Percentiles rank a stretch among this genome's conserved stretches.
These are phyloP conservation scores for Termitomyces sp. DNA, from an alignment of 768 basidiomycete genomes.

Conservation along the genomic window DNA sequence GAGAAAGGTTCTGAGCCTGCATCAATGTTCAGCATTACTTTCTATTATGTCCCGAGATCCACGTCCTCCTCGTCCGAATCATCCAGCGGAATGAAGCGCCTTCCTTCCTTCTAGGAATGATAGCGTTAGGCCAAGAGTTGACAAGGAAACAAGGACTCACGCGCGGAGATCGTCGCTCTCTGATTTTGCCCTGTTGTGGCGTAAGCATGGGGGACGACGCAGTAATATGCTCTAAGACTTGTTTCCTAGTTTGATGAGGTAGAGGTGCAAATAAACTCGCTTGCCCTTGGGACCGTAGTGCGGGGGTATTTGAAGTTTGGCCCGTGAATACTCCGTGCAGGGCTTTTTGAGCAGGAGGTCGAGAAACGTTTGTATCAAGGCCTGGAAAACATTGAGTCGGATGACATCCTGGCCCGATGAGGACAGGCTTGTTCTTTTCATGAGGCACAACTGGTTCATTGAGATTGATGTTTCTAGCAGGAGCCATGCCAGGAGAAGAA, in stretches of 20 bases:
- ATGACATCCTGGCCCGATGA: not conserved
- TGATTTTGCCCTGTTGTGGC: constrained; percentile 6
- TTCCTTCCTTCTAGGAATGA: constrained; percentile 31
- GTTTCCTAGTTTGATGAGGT: not conserved
- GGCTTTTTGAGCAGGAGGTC: not conserved
- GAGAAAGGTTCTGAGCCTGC: not conserved
- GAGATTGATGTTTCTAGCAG: not conserved
- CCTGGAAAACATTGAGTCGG: not conserved
- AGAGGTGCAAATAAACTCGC: not conserved
- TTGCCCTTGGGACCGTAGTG: not conserved
- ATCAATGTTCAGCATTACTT: not conserved
- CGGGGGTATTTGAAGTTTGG: not conserved
- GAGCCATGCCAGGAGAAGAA: not conserved
- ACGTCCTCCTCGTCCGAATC: constrained; percentile 26
- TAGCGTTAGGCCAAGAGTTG: not conserved
- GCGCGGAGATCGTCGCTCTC: constrained; percentile 20
- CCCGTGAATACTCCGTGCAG: not conserved
- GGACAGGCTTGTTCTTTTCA: not conserved
- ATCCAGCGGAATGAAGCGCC: constrained; percentile 41
- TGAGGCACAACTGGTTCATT: not conserved
- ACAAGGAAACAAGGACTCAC: constrained; percentile 13
- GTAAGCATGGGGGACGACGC: not conserved
- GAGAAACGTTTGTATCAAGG: not conserved
- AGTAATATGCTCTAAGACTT: not conserved
- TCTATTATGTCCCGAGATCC: not conserved